Conservation (phyloP, 345 rosid species). For the Geranium rotundifolium region DNA sequence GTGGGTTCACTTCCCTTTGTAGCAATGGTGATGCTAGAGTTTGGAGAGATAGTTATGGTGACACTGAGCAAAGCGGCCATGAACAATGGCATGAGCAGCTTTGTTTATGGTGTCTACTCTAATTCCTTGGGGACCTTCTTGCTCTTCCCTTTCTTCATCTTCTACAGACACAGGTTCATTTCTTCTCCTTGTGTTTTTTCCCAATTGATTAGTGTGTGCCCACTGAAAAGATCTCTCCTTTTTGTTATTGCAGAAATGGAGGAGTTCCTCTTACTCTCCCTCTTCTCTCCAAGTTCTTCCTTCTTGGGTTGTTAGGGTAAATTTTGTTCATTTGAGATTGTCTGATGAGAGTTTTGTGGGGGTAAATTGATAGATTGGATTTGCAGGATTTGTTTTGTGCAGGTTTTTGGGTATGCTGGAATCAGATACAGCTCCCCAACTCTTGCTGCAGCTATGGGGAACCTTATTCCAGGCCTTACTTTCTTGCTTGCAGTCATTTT, state of each 20-base stretch:
- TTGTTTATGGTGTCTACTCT: constrained; percentile 13
- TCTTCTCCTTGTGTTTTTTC: too few relatives aligned
- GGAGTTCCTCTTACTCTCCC: neutral
- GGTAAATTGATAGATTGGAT: too few relatives aligned
- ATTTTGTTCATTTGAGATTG: constrained; percentile 2
- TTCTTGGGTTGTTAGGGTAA: neutral
- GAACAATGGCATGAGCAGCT: constrained; percentile 14
- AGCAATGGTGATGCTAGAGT: constrained; percentile 13
- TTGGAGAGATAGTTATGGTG: constrained; percentile 11
- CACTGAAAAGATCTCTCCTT: neutral
- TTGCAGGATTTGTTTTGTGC: neutral
- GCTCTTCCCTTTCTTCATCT: constrained; percentile 9
- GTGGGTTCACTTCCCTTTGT: constrained; percentile 9
- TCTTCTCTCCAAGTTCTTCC: neutral
- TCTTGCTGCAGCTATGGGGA: constrained; percentile 6
- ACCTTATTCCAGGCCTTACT: constrained; percentile 9
- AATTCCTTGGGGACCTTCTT: constrained; percentile 11
- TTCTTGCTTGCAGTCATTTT: constrained; percentile 9
- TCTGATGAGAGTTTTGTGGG: neutral
- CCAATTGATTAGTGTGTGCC: too few relatives aligned
- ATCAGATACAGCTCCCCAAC: constrained; percentile 11
- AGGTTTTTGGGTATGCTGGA: constrained; percentile 4
- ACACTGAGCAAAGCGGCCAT: constrained; percentile 15
- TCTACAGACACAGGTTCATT: constrained; percentile 6
- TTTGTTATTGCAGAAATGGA: neutral